Evolutionary conservation across 768 basidiomycete genomes (phyloP), one percentile per base, ranked within the genome.

Genomic region (Tylopilus subfusipes): DNA sequence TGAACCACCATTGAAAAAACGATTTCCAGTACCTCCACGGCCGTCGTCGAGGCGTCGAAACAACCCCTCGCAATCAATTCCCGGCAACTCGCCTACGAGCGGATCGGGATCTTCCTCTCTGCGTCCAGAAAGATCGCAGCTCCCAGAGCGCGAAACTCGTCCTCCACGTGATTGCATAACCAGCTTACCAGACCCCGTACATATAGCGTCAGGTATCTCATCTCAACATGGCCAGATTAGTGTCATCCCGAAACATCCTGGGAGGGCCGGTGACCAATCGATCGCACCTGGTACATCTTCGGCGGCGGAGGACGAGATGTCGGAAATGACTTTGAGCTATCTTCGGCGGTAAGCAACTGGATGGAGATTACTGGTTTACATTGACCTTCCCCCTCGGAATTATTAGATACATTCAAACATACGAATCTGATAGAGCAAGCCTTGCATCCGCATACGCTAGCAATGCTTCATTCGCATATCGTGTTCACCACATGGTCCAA

Each of bases 381-480:
- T 27, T 38, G 13, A 22, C 43, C 50, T 57, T 50, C 65, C 42
- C 30, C 9, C 38, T 47, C 12, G 38, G 43, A 27, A 49, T 21
- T 52, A 38, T 48, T 45, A 72, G 69, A 50, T 71, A 70, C 22
- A 25, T 71, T 24, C 67, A 70, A 53, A 70, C 56, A 4, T 71
- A 70, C 48, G 69, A 71, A 49, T 33, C 42, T 18, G 69, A 73
- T 45, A 69, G 69, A 33, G 62, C 64, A 42, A 65, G 61, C 49
- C 69, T 71, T 47, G 69, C 69, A 30, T 66, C 71, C 36, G 69
- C 69, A 16, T 71, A 71, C 45, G 63, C 62, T 43, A 52, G 60
- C 33, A 57, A 59, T 8, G 68, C 68, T n/a, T 68, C 67, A 39
- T 72, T 73, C 24, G 64, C 62, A 39, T 73, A 63, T 53, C 65